phyloP scores from a whole-genome alignment of 108 stramenopile genomes.

The Skeletonema grethae region DNA sequence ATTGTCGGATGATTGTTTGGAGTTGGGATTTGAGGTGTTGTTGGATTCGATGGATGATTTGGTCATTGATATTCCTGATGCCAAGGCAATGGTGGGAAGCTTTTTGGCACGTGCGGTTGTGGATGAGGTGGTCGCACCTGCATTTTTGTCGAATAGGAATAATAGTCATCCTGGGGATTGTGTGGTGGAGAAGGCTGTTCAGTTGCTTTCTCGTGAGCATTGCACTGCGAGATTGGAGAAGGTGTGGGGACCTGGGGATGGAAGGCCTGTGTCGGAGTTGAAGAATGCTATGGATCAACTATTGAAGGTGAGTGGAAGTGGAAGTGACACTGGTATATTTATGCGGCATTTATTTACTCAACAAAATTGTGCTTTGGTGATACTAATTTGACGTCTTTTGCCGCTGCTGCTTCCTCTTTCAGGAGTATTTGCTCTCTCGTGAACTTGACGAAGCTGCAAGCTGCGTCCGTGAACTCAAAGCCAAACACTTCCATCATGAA shows the following conservation, averaged over 20 bases:
- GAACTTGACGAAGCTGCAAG: slow-evolving; percentile 93
- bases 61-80: slow-evolving; percentile 89
- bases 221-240: slow-evolving; percentile 88
- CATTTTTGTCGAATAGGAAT: slow-evolving; percentile 91
- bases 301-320: slow-evolving; percentile 46
- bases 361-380: slow-evolving; percentile 1
- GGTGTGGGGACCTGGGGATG: slow-evolving; percentile 97
- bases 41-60: slow-evolving; percentile 88
- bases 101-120: slow-evolving; percentile 95
- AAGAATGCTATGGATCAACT: slow-evolving; percentile 93
- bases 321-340: not conserved
- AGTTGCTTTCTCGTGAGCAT: slow-evolving; percentile 86
- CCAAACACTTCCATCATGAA: slow-evolving; percentile 94
- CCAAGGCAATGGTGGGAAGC: slow-evolving; percentile 75
- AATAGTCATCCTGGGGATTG: slow-evolving; percentile 77
- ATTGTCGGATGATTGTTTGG: slow-evolving; percentile 75
- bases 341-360: not conserved
- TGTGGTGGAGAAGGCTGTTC: slow-evolving; percentile 88
- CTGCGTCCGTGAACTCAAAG: slow-evolving; percentile 89
- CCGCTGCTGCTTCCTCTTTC: not conserved
- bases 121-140: slow-evolving; percentile 95
- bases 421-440: slow-evolving; percentile 89
- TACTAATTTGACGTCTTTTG: not conserved
- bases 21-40: slow-evolving; percentile 84
- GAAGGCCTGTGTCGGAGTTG: slow-evolving; percentile 91